Evolutionary conservation across 306 rosid species (phyloP).

Genomic region (Medicago truncatula): DNA sequence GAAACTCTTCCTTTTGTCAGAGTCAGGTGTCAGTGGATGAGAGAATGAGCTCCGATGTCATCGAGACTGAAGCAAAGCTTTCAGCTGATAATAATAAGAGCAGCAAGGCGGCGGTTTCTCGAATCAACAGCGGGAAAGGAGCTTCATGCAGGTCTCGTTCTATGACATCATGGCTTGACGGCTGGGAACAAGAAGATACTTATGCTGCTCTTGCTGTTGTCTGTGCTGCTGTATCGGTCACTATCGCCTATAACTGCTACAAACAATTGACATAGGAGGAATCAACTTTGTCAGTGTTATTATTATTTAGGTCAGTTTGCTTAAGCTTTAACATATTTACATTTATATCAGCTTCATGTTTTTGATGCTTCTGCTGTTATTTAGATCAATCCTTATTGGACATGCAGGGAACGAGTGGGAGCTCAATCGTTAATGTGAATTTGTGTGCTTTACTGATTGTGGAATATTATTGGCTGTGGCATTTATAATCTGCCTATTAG

Average conservation of each 20-base stretch:
- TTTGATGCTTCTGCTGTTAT: conserved; percentile 35
- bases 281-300: conserved; percentile 31
- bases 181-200: conserved; percentile 94
- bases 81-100: conserved; percentile 54
- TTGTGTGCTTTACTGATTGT: conserved; percentile 34
- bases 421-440: conserved; percentile 27
- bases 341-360: conserved; percentile 17
- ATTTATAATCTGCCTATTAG: conserved; percentile 32
- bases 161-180: conserved; percentile 77
- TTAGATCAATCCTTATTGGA: conserved; percentile 18
- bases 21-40: conserved; percentile 45
- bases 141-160: conserved; percentile 59
- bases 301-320: conserved; percentile 24
- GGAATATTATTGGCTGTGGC: conserved; percentile 39
- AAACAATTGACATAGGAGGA: conserved; percentile 60
- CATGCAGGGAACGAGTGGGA: conserved; percentile 24
- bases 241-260: conserved; percentile 84
- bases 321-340: not conserved
- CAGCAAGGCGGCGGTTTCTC: conserved; percentile 47
- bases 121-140: conserved; percentile 61
- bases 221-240: conserved; percentile 85
- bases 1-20: conserved; percentile 63
- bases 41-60: conserved; percentile 43
- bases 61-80: conserved; percentile 51
- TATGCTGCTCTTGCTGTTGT: conserved; percentile 80